These are phyloP conservation scores for Boletus speciosus DNA, from an alignment of 768 basidiomycete species.

Conservation along the genomic window DNA sequence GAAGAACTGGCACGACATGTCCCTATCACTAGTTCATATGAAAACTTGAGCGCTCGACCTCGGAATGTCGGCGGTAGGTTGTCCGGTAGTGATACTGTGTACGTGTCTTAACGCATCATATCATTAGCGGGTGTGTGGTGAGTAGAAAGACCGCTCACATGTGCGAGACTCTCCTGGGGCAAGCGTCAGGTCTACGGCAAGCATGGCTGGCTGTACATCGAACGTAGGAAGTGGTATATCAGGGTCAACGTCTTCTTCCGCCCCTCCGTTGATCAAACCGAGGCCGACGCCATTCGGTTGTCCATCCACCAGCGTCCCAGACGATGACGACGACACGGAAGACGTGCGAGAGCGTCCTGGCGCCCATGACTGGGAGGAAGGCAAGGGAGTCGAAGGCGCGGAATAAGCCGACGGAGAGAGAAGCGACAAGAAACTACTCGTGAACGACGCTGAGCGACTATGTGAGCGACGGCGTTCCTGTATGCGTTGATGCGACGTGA, in stretches of 20 bases:
- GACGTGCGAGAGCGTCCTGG: slow-evolving; percentile 18
- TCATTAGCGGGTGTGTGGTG: not conserved
- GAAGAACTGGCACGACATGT: slow-evolving; percentile 62
- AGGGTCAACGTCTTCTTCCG: slow-evolving; percentile 51
- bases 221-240: slow-evolving; percentile 78
- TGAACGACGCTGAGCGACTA: slow-evolving; percentile 49
- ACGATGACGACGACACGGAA: slow-evolving; percentile 24
- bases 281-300: slow-evolving; percentile 29
- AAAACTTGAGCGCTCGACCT: slow-evolving; percentile 79
- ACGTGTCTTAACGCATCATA: slow-evolving; percentile 58
- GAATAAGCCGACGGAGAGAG: slow-evolving; percentile 40
- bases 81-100: slow-evolving; percentile 69
- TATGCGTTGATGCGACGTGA: slow-evolving; percentile 40
- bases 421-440: slow-evolving; percentile 48
- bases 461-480: slow-evolving; percentile 36
- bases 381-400: slow-evolving; percentile 19
- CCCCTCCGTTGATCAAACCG: slow-evolving; percentile 25
- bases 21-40: slow-evolving; percentile 88
- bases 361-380: slow-evolving; percentile 25
- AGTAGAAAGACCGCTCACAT: slow-evolving; percentile 44
- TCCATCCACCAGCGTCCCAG: not conserved
- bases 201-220: slow-evolving; percentile 79
- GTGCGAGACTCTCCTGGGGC: slow-evolving; percentile 80
- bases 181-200: slow-evolving; percentile 83
- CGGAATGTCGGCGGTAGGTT: slow-evolving; percentile 88